A percentile compares a stretch with the other conserved stretches of the same genome.
These are phyloP conservation scores for Vitis hybrid DNA, from an alignment of 177 flowering plant species.

Conservation along the genomic window DNA sequence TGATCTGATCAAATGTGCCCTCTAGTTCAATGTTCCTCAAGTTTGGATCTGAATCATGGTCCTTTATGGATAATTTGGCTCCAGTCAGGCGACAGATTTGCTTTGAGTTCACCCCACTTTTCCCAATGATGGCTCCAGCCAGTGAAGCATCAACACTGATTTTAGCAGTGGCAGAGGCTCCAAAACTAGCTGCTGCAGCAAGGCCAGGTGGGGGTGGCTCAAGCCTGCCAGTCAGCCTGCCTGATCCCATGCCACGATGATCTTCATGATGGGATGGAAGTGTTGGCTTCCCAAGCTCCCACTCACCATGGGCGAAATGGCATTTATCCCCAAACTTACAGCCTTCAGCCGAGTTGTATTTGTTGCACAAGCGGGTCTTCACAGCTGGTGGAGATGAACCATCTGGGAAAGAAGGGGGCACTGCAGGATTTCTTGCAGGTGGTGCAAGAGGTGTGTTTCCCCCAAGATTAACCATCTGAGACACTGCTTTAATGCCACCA, in stretches of 20 bases:
- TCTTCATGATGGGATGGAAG: slow-evolving; percentile 38
- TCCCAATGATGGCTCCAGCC: slow-evolving; percentile 74
- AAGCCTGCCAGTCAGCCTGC: slow-evolving; percentile 32
- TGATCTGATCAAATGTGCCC: slow-evolving; percentile 75
- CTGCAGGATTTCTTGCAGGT: slow-evolving; percentile 26
- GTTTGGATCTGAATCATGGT: slow-evolving; percentile 58
- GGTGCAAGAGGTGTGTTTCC: slow-evolving; percentile 31
- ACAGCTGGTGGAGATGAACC: slow-evolving; percentile 40
- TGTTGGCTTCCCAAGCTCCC: slow-evolving; percentile 58
- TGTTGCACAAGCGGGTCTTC: slow-evolving; percentile 53
- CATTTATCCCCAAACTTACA: slow-evolving; percentile 65
- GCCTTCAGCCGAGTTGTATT: slow-evolving; percentile 49
- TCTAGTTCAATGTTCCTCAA: slow-evolving; percentile 71
- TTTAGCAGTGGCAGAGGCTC: slow-evolving; percentile 66
- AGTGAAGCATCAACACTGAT: slow-evolving; percentile 70
- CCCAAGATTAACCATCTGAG: slow-evolving; percentile 48
- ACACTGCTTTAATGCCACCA: slow-evolving; percentile 61
- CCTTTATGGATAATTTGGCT: slow-evolving; percentile 60
- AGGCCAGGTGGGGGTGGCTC: slow-evolving; percentile 35
- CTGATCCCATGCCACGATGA: slow-evolving; percentile 41
- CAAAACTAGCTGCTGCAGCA: slow-evolving; percentile 56
- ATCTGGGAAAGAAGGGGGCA: slow-evolving; percentile 34
- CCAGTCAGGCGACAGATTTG: slow-evolving; percentile 67
- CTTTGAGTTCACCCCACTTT: slow-evolving; percentile 68
- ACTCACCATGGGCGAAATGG: slow-evolving; percentile 59